phyloP scores from a whole-genome alignment of 164 flowering plant genomes.

The Chloranthus sessilifolius region DNA sequence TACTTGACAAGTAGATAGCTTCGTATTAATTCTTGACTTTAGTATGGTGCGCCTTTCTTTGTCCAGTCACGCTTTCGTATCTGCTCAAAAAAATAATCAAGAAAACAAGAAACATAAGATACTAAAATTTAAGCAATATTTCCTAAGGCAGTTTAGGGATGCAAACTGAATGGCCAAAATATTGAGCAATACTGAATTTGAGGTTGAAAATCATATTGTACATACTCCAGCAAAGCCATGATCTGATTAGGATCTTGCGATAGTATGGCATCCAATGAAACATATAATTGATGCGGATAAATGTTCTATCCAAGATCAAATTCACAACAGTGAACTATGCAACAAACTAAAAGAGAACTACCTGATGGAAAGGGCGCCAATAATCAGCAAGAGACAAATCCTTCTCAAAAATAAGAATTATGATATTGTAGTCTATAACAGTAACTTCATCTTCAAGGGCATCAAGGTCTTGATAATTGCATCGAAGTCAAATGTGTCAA shows the following conservation, averaged over 20 bases:
- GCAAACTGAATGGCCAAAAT: too few species aligned
- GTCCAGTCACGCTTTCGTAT: slow-evolving; percentile 90
- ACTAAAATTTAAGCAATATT: too few species aligned
- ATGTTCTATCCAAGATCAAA: not conserved
- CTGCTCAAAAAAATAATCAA: slow-evolving; percentile 30
- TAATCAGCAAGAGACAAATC: slow-evolving; percentile 75
- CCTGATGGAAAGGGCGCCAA: slow-evolving; percentile 97
- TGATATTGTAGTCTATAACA: too few species aligned
- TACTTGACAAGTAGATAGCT: slow-evolving; percentile 67
- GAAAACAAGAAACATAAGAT: not conserved
- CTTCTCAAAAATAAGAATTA: slow-evolving; percentile 75
- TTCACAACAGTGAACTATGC: not conserved
- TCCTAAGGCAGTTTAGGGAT: too few species aligned
- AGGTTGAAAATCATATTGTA: slow-evolving; percentile 79
- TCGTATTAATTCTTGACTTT: slow-evolving; percentile 67
- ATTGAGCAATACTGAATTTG: slow-evolving; percentile 81
- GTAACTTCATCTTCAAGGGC: too few species aligned
- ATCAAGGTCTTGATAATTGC: too few species aligned
- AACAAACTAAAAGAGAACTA: slow-evolving; percentile 14
- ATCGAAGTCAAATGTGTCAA: too few species aligned
- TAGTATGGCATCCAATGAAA: slow-evolving; percentile 75
- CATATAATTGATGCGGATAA: not conserved
- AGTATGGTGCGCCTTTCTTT: slow-evolving; percentile 67
- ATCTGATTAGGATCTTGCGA: slow-evolving; percentile 89
- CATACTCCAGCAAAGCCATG: slow-evolving; percentile 81